These are phyloP conservation scores for Vitis hybrid DNA, from an alignment of 177 flowering plant species.

Conservation along the genomic window DNA sequence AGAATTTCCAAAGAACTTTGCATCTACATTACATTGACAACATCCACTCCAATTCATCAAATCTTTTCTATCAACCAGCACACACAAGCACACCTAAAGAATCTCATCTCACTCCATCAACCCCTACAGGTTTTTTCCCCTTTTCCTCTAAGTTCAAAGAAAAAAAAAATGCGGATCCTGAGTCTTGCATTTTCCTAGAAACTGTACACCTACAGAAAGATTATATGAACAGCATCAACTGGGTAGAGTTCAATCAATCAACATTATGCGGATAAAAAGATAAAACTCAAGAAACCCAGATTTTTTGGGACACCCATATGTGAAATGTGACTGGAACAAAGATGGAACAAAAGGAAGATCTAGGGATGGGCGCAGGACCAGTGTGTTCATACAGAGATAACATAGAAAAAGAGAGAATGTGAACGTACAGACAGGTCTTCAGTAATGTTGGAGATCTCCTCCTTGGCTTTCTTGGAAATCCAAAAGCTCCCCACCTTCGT, in stretches of 20 bases:
- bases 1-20: too few species aligned
- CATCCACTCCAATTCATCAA: too few species aligned
- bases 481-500: slow-evolving; percentile 43
- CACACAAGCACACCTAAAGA: too few species aligned
- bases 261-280: slow-evolving; percentile 1
- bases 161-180: not conserved
- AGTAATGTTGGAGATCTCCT: slow-evolving; percentile 44
- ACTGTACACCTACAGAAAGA: not conserved
- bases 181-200: not conserved
- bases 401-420: not conserved
- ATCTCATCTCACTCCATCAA: too few species aligned
- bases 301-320: too few species aligned
- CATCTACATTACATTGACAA: too few species aligned
- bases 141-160: too few species aligned
- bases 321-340: too few species aligned
- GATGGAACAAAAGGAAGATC: not conserved
- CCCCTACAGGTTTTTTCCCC: too few species aligned
- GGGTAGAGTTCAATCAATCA: slow-evolving; percentile 6
- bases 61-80: too few species aligned
- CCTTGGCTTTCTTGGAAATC: slow-evolving; percentile 54
- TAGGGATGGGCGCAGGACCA: not conserved
- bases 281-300: not conserved
- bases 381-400: too few species aligned
- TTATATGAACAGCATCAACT: not conserved
- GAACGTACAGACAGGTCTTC: slow-evolving; percentile 47